A percentile compares a stretch with the other conserved stretches of the same genome.
phyloP scores from a whole-genome alignment of 257 asterid genomes.

The Plectranthus barbatus region DNA sequence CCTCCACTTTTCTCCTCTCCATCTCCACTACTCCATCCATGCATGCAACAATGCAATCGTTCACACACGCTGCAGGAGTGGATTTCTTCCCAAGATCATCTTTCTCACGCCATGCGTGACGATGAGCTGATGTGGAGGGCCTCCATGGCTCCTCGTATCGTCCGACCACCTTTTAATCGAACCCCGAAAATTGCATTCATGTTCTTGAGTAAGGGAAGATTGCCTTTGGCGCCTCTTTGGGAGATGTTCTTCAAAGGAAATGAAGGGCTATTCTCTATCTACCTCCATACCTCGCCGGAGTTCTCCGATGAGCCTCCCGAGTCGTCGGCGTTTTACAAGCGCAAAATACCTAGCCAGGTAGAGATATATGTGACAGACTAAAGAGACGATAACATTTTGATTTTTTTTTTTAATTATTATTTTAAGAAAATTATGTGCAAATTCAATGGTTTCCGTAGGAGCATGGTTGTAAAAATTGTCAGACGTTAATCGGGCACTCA shows the following conservation, averaged over 20 bases:
- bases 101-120: conserved; percentile 51
- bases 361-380: too few species aligned
- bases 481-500: too few species aligned
- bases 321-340: conserved; percentile 63
- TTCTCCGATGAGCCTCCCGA: conserved; percentile 31
- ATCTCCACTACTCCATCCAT: conserved; percentile 8
- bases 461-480: too few species aligned
- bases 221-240: conserved; percentile 68
- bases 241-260: conserved; percentile 69
- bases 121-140: conserved; percentile 65
- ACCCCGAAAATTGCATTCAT: conserved; percentile 59
- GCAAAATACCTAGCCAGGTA: conserved; percentile 71
- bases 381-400: too few species aligned
- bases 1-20: conserved; percentile 28
- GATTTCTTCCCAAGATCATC: conserved; percentile 17
- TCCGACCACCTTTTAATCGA: conserved; percentile 35
- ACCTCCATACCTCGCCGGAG: conserved; percentile 53
- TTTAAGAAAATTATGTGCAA: too few species aligned
- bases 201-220: conserved; percentile 55
- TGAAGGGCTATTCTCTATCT: conserved; percentile 53
- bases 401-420: too few species aligned
- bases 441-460: too few species aligned
- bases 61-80: conserved; percentile 13
- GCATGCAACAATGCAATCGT: conserved; percentile 16
- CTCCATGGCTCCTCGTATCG: conserved; percentile 44